phyloP scores from a whole-genome alignment of 805 yeast genomes.

The Priceomyces castillae region DNA sequence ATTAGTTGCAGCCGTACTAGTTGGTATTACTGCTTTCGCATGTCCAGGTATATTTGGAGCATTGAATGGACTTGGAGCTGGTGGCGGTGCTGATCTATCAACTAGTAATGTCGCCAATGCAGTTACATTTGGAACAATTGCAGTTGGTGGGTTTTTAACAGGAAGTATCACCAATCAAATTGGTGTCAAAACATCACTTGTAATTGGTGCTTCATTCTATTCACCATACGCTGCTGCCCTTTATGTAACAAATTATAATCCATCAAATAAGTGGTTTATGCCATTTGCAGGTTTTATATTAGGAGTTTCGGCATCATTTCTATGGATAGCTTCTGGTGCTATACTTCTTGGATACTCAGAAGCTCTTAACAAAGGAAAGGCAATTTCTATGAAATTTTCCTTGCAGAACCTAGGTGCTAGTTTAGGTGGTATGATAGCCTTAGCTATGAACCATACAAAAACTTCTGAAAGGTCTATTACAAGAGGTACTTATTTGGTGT shows the following conservation, averaged over 20 bases:
- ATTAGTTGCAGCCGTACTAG: neutral
- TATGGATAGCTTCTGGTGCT: neutral
- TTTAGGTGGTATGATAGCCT: neutral
- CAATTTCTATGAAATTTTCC: neutral
- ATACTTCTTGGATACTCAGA: neutral
- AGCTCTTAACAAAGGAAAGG: neutral
- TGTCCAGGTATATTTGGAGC: neutral
- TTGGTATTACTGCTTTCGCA: neutral
- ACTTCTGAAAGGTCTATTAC: neutral
- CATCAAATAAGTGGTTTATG: neutral
- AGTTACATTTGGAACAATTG: neutral
- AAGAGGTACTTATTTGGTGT: neutral
- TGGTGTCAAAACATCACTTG: neutral
- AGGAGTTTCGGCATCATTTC: neutral
- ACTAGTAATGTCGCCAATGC: neutral
- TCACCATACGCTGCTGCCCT: neutral
- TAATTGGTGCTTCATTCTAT: neutral
- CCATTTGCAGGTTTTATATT: neutral
- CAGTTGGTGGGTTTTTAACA: neutral
- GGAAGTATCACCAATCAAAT: neutral
- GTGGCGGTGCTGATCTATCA: neutral
- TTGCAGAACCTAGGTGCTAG: neutral
- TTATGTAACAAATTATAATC: neutral
- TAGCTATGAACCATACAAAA: neutral
- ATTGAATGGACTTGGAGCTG: conserved; percentile 1